Evolutionary conservation across 2,329 filamentous ascomycete species (phyloP).

Genomic region (Aspergillus fructus): DNA sequence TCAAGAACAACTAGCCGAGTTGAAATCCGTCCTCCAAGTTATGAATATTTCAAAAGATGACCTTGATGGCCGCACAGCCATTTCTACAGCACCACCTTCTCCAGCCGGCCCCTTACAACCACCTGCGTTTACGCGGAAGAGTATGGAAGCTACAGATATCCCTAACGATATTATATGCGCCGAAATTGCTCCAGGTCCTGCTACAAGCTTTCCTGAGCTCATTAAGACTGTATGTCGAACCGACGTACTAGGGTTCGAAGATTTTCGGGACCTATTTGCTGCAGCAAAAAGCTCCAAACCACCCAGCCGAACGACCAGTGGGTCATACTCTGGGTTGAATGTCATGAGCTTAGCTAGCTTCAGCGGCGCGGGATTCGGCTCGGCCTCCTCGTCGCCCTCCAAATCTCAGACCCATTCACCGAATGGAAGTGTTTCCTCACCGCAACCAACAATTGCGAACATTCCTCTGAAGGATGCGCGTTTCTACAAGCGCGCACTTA

Average conservation of each 20-base stretch:
- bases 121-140: constrained; percentile 52
- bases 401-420: constrained; percentile 60
- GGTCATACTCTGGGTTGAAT: constrained; percentile 65
- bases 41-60: constrained; percentile 73
- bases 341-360: constrained; percentile 56
- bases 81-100: constrained; percentile 72
- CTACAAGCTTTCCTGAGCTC: constrained; percentile 76
- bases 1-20: constrained; percentile 86
- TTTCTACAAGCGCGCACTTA: constrained; percentile 87
- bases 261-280: constrained; percentile 76
- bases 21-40: constrained; percentile 89
- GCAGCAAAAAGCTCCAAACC: constrained; percentile 63
- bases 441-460: constrained; percentile 44
- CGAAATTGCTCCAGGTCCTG: constrained; percentile 61
- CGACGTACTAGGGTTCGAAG: constrained; percentile 77
- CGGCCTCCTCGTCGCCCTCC: constrained; percentile 58
- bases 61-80: constrained; percentile 64
- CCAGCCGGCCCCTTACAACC: constrained; percentile 63
- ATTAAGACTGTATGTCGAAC: constrained; percentile 79
- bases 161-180: constrained; percentile 50
- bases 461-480: constrained; percentile 78
- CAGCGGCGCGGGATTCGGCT: constrained; percentile 49
- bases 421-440: constrained; percentile 40
- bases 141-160: constrained; percentile 61
- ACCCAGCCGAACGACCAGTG: constrained; percentile 68